Base-by-base conservation (phyloP, 768 basidiomycete species). In the Postia placenta region DNA sequence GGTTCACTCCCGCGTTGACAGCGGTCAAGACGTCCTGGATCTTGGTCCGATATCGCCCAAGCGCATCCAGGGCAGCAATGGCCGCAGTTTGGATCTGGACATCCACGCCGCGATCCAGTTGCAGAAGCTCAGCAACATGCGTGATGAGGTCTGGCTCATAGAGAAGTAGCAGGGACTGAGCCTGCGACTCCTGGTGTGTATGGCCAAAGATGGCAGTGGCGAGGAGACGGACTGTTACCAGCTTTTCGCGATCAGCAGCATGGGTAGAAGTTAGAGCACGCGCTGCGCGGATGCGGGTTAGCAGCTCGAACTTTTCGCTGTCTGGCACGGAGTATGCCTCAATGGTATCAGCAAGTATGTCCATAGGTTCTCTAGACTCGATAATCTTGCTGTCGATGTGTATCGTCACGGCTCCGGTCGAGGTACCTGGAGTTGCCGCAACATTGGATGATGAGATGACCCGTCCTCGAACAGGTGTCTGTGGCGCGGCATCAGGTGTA, bases 1-100 rank as follows among this genome's bases (percentile, higher is more conserved):
- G 96, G 59, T 92, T 96, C 47, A 97, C 92, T 38, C 92, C 92
- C 22, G 92, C 94, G 63, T 96, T 96, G 30, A 98, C 79, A 1
- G 93, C 85, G 4, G 85, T 84, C 40, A 96, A 67, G 33, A 95
- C 91, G 61, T 98, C 96, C 57, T 83, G 80, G 28, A 89, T 76
- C 62, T 86, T 91, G 51, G 71, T 74, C 52, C 91, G 80, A 64
- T 95, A 94, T 53, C 92, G 76, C 11, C 85, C 86, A 49, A 95
- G 77, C 12, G 90, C 90, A 64, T 99, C 96, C 50, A 98, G 74
- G n/a, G 90, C 85, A 23, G 85, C 79, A 48, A 98, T 77, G 14
- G 93, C 89, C 1, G 89, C 85, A 2, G 85, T 86, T 65, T 94
- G 88, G 5, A 96, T 78, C 24, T 74, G 64, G 41, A 83, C 70